Percentiles rank a stretch among this genome's conserved stretches.
Evolutionary conservation across 306 rosid genomes (phyloP).

Genomic region (Lagenaria siceraria): DNA sequence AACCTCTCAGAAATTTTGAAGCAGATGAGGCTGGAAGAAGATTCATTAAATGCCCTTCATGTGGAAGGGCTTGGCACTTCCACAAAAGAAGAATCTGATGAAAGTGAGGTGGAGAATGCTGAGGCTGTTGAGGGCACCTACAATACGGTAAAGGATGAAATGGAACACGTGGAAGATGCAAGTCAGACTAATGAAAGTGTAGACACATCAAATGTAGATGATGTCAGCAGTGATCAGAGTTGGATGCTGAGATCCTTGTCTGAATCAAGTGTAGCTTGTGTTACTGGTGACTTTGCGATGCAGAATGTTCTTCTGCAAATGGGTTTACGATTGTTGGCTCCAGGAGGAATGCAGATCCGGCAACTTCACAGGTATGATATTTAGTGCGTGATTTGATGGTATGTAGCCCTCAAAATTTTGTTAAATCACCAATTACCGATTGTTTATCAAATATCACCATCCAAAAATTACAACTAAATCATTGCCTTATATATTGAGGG

Average conservation of each 20-base stretch:
- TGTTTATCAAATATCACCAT: not conserved
- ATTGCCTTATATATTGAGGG: not conserved
- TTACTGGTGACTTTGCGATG: constrained; percentile 91
- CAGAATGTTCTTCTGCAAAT: constrained; percentile 94
- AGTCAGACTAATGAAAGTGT: constrained; percentile 48
- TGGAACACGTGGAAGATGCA: constrained; percentile 34
- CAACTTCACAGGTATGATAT: constrained; percentile 61
- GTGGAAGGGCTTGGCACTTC: constrained; percentile 14
- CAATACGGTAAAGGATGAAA: constrained; percentile 18
- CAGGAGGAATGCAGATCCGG: constrained; percentile 83
- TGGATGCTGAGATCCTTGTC: constrained; percentile 86
- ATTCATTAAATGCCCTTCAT: constrained; percentile 22
- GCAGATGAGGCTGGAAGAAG: constrained; percentile 43
- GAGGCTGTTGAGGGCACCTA: constrained; percentile 7
- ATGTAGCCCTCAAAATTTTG: not conserved
- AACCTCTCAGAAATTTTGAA: constrained; percentile 29
- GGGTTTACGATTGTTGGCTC: constrained; percentile 88
- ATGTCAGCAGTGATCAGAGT: constrained; percentile 67
- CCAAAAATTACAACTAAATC: not conserved
- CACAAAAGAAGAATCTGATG: constrained; percentile 10
- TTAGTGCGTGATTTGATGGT: not conserved
- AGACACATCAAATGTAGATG: constrained; percentile 45
- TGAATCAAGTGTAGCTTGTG: constrained; percentile 81
- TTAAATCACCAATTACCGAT: not conserved
- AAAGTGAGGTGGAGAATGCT: constrained; percentile 7